Evolutionary conservation across 495 filamentous ascomycete genomes (phyloP).

Genomic region (Penicillium argentinense): DNA sequence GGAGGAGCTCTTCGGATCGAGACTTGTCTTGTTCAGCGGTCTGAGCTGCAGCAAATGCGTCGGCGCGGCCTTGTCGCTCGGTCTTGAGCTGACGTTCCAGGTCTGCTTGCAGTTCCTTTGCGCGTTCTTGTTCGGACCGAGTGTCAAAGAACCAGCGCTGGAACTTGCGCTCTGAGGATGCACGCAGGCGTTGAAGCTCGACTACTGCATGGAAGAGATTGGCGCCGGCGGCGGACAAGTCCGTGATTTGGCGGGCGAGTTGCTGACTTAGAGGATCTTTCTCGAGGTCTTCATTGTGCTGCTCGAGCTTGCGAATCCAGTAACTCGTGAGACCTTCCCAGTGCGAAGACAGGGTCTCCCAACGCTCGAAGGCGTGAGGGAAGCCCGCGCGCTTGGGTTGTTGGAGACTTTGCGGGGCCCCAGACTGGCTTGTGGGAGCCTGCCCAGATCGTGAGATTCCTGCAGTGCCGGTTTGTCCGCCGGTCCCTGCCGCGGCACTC

Average conservation of each 20-base stretch:
- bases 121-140: slow-evolving; percentile 79
- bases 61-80: slow-evolving; percentile 67
- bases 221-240: slow-evolving; percentile 91
- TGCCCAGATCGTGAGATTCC: slow-evolving; percentile 25
- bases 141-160: slow-evolving; percentile 99
- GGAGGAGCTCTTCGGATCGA: slow-evolving; percentile 70
- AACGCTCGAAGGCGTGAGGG: slow-evolving; percentile 95
- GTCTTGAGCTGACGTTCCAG: slow-evolving; percentile 69
- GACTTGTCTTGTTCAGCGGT: slow-evolving; percentile 64
- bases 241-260: slow-evolving; percentile 89
- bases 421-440: slow-evolving; percentile 26
- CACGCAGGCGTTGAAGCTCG: slow-evolving; percentile 91
- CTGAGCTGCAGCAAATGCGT: slow-evolving; percentile 61
- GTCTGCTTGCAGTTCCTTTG: slow-evolving; percentile 80
- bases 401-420: slow-evolving; percentile 38
- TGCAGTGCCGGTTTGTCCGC: slow-evolving; percentile 12
- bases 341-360: slow-evolving; percentile 94
- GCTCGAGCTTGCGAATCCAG: slow-evolving; percentile 90
- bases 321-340: slow-evolving; percentile 98
- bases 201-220: slow-evolving; percentile 98
- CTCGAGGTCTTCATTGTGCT: slow-evolving; percentile 80
- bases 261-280: slow-evolving; percentile 81
- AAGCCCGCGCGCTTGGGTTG: slow-evolving; percentile 56
- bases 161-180: slow-evolving; percentile 94
- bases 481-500: slow-evolving; percentile 25